Evolutionary conservation across 148 eudicot species (phyloP), one percentile per base, ranked within the genome.

Genomic region (Talinum fruticosum): DNA sequence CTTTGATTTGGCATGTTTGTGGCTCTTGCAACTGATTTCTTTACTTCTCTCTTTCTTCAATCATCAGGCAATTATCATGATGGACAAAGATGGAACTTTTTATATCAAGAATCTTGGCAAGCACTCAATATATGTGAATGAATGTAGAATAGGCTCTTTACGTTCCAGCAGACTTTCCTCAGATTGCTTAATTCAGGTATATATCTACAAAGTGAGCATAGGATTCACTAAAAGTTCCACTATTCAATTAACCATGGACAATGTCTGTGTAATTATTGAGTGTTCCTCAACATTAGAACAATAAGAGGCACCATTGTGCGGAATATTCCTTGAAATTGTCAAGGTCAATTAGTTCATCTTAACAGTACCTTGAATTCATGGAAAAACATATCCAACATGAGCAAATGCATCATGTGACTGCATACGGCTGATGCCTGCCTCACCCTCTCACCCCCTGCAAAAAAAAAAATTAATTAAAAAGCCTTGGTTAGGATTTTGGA

Each of bases 81-180:
- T 96, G 96, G 94, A 87, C 49, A 70, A 78, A 71, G 88, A 91
- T 77, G 99, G 97, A 75, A 85, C 88, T 69, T 95, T 95, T 90
- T 79, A 69, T 49, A 53, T 93, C 41, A 88, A 84, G 83, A 96
- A 96, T 84, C 78, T 88, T 77, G 97, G 97, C 45, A 90, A 78
- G 86, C 80, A 80, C 79, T 75, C 87, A 71, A 88, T 96, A 34
- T 84, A 74, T 2, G 89, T 96, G 41, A 89, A 91, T 81, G 86
- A n/a, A n/a, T n/a, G n/a, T n/a, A n/a, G n/a, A n/a, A n/a, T n/a
- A n/a, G n/a, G n/a, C n/a, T n/a, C n/a, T n/a, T n/a, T n/a, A n/a
- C n/a, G n/a, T n/a, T n/a, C n/a, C n/a, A n/a, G n/a, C 70, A 30
- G 14, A 71, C 93, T 96, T 59, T 71, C 65, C 67, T 75, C 94